Conservation (phyloP, 768 basidiomycete species). For the Amanita pallidorosea region DNA sequence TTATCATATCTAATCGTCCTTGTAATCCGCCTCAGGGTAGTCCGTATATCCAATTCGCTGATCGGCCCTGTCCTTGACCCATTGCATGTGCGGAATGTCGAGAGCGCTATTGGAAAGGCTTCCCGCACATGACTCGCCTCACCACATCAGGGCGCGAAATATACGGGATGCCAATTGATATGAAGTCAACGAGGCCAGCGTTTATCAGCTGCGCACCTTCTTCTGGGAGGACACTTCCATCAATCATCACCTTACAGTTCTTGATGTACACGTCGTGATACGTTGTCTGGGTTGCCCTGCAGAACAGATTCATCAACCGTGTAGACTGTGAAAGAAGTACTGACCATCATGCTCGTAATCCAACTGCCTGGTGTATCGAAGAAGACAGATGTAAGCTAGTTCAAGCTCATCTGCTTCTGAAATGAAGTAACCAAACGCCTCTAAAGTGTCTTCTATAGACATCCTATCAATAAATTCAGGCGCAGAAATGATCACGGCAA, state of each 20-base stretch:
- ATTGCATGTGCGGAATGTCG: slow-evolving; percentile 17
- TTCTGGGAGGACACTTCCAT: slow-evolving; percentile 23
- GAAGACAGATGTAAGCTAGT: slow-evolving; percentile 21
- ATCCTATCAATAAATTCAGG: slow-evolving; percentile 16
- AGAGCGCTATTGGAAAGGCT: slow-evolving; percentile 22
- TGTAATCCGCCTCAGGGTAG: slow-evolving; percentile 19
- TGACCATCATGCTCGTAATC: slow-evolving; percentile 22
- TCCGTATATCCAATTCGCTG: slow-evolving; percentile 24
- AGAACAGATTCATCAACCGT: neutral
- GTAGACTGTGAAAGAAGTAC: slow-evolving; percentile 2
- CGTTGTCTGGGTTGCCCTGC: slow-evolving; percentile 23
- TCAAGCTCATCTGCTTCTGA: slow-evolving; percentile 26
- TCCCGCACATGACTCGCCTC: slow-evolving; percentile 23
- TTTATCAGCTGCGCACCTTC: slow-evolving; percentile 27
- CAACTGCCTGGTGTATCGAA: slow-evolving; percentile 14
- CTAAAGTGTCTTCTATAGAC: slow-evolving; percentile 32
- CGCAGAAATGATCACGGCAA: neutral
- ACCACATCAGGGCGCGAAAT: slow-evolving; percentile 32
- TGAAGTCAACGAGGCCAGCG: slow-evolving; percentile 22
- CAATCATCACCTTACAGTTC: slow-evolving; percentile 26
- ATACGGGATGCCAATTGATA: slow-evolving; percentile 25
- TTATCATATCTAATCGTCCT: no score
- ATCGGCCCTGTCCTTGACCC: slow-evolving; percentile 12
- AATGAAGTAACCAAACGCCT: slow-evolving; percentile 31
- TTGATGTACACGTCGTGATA: slow-evolving; percentile 29